Evolutionary conservation across 495 filamentous ascomycete genomes (phyloP).

Genomic region (Neurospora tetrasperma): DNA sequence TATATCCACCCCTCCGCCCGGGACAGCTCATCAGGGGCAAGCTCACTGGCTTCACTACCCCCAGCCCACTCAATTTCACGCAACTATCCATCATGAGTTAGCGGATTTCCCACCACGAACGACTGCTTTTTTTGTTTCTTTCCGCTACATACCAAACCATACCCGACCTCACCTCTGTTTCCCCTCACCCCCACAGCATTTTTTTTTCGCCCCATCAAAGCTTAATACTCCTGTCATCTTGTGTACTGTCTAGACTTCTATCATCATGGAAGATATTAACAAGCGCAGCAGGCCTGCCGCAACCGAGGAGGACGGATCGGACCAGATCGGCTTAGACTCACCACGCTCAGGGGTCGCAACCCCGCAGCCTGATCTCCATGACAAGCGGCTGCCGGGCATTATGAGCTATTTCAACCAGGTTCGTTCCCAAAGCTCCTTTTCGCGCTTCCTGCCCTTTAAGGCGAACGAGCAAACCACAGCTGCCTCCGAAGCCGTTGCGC

Average conservation of each 20-base stretch:
- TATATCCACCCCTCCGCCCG: conserved; percentile 26
- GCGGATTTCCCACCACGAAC: conserved; percentile 13
- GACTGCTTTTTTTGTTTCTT: conserved; percentile 16
- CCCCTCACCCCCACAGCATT: conserved; percentile 14
- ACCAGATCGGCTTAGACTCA: conserved; percentile 72
- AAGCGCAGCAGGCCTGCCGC: conserved; percentile 35
- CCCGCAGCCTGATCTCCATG: conserved; percentile 76
- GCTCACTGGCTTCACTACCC: conserved; percentile 14
- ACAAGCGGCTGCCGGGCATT: conserved; percentile 85
- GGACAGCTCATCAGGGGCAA: conserved; percentile 8
- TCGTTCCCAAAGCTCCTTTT: conserved; percentile 53
- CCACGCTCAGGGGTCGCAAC: conserved; percentile 81
- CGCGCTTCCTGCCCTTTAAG: conserved; percentile 27
- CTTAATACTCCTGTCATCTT: conserved; percentile 1
- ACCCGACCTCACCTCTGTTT: conserved; percentile 5
- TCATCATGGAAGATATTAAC: conserved; percentile 35
- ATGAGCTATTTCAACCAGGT: conserved; percentile 96
- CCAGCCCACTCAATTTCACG: conserved; percentile 12
- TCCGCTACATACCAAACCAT: conserved; percentile 1
- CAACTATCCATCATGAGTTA: conserved; percentile 27
- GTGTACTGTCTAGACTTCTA: conserved; percentile 2
- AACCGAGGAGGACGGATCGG: conserved; percentile 56
- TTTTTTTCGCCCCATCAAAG: conserved; percentile 4
- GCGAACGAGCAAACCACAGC: conserved; percentile 28
- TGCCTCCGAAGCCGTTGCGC: conserved; percentile 23